Conservation (phyloP, 371 early-diverging fungal genomes). For the Thermomucor indicae-seudaticae region DNA sequence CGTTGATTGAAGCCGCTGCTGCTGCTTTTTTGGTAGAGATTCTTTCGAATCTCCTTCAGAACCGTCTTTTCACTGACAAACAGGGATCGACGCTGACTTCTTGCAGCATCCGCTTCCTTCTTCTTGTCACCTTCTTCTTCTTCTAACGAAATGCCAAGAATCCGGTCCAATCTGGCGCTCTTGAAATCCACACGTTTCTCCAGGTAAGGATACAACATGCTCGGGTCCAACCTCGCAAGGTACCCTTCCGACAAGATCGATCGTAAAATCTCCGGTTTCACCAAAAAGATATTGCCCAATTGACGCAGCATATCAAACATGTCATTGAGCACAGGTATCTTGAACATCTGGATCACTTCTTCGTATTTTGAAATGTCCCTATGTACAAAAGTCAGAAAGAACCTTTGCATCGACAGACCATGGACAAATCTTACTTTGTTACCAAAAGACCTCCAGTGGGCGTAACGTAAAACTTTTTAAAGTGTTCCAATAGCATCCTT, state of each 20-base stretch:
- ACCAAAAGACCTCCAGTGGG: slow-evolving; percentile 84
- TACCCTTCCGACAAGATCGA: slow-evolving; percentile 80
- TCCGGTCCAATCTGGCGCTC: slow-evolving; percentile 58
- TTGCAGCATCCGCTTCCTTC: neutral
- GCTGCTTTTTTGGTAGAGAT: slow-evolving; percentile 24
- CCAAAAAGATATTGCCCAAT: slow-evolving; percentile 86
- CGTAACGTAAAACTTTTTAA: slow-evolving; percentile 83
- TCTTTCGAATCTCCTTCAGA: slow-evolving; percentile 41
- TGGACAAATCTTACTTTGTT: slow-evolving; percentile 71
- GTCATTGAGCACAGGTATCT: slow-evolving; percentile 70
- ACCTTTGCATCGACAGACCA: too few species aligned
- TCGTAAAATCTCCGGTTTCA: slow-evolving; percentile 84
- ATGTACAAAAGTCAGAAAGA: neutral
- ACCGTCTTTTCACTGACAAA: slow-evolving; percentile 48
- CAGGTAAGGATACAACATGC: slow-evolving; percentile 78
- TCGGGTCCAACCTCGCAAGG: slow-evolving; percentile 75
- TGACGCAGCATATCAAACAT: slow-evolving; percentile 91
- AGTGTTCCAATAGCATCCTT: slow-evolving; percentile 86
- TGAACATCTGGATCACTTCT: slow-evolving; percentile 75
- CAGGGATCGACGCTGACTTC: slow-evolving; percentile 34
- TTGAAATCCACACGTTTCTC: slow-evolving; percentile 86
- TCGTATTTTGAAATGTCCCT: slow-evolving; percentile 94
- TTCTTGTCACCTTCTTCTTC: slow-evolving; percentile 4
- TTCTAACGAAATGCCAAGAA: slow-evolving; percentile 43
- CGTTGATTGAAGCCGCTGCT: too few species aligned